A percentile compares a stretch with the other conserved stretches of the same genome.
These are phyloP conservation scores for Heterococcus sp. DNA, from an alignment of 108 stramenopile species.

Conservation along the genomic window DNA sequence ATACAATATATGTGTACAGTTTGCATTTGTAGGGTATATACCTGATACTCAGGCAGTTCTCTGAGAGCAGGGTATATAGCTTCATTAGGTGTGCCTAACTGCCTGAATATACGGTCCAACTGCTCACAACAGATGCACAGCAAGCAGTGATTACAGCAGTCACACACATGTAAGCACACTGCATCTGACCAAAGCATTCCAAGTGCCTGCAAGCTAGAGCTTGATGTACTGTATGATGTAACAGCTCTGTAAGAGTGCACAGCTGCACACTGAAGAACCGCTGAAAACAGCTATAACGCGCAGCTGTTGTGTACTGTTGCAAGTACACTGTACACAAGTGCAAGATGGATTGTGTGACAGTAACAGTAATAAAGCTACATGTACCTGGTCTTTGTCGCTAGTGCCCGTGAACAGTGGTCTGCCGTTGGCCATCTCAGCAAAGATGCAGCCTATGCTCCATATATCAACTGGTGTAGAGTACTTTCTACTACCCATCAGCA, in stretches of 20 bases:
- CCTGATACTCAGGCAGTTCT: constrained; percentile 73
- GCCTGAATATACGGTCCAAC: constrained; percentile 91
- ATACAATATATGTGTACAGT: no score
- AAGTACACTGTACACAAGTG: constrained; percentile 23
- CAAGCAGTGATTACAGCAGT: no score
- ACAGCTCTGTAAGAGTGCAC: neutral
- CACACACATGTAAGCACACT: no score
- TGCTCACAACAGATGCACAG: no score
- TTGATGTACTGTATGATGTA: neutral
- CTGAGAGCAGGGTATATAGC: constrained; percentile 81
- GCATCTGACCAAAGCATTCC: no score
- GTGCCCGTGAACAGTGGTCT: constrained; percentile 26
- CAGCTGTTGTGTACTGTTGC: neutral
- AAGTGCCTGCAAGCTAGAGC: no score
- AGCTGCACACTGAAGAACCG: neutral
- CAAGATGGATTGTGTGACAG: no score
- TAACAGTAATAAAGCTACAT: no score
- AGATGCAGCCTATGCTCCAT: constrained; percentile 25
- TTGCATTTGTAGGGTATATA: no score
- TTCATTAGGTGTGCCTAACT: constrained; percentile 89
- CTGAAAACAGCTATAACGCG: neutral
- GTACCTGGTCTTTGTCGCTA: constrained; percentile 37
- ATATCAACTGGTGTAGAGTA: constrained; percentile 25
- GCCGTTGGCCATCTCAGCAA: constrained; percentile 12
- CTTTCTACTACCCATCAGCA: constrained; percentile 9